Evolutionary conservation across 441 rosid species (phyloP).

Genomic region (Eruca vesicaria): DNA sequence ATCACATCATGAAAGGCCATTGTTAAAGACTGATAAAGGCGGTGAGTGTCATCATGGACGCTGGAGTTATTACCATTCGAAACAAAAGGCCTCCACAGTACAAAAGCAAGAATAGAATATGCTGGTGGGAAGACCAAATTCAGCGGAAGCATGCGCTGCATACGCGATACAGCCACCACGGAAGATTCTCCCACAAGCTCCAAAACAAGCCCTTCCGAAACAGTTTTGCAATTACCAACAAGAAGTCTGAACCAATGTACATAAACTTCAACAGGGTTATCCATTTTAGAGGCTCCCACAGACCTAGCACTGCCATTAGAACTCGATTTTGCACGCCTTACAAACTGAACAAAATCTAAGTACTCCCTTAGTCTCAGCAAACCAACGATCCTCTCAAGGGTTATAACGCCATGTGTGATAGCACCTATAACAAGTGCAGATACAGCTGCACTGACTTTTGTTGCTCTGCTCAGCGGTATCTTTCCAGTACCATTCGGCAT

Average conservation of each 20-base stretch:
- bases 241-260: slow-evolving; percentile 97
- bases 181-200: slow-evolving; percentile 92
- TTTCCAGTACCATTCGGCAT: slow-evolving; percentile 49
- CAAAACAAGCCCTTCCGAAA: slow-evolving; percentile 84
- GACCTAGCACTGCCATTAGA: slow-evolving; percentile 85
- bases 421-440: slow-evolving; percentile 91
- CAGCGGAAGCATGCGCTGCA: slow-evolving; percentile 93
- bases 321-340: slow-evolving; percentile 68
- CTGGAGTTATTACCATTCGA: slow-evolving; percentile 49
- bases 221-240: slow-evolving; percentile 86
- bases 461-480: slow-evolving; percentile 51
- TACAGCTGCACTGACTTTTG: slow-evolving; percentile 76
- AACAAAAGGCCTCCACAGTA: slow-evolving; percentile 81
- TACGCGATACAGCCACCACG: slow-evolving; percentile 83
- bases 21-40: slow-evolving; percentile 69
- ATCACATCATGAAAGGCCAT: slow-evolving; percentile 77
- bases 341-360: slow-evolving; percentile 85
- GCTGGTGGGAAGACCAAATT: slow-evolving; percentile 95
- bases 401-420: slow-evolving; percentile 84
- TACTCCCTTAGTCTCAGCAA: slow-evolving; percentile 85
- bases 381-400: slow-evolving; percentile 91
- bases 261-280: slow-evolving; percentile 64
- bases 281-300: slow-evolving; percentile 60
- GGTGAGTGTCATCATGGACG: slow-evolving; percentile 70
- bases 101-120: slow-evolving; percentile 78